Percentiles rank a stretch among this genome's conserved stretches.
Evolutionary conservation across 2,329 filamentous ascomycete species (phyloP).

Genomic region (Epichloe baconii): DNA sequence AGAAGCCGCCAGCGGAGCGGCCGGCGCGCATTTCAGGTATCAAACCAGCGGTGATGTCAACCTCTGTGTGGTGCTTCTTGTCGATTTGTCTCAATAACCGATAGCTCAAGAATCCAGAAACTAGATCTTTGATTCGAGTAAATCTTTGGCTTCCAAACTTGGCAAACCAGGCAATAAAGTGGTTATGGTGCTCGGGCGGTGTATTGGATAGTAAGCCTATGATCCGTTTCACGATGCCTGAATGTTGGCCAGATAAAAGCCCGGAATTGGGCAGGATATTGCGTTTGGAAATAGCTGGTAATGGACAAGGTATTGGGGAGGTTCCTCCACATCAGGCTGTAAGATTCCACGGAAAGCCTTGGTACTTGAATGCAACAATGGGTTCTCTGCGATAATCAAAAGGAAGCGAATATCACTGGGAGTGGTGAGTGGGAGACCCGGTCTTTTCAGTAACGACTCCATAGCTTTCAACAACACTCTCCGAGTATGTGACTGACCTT

Average conservation of each 20-base stretch:
- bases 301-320: background rate
- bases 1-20: conserved; percentile 43
- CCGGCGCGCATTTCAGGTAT: conserved; percentile 60
- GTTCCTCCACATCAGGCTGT: conserved; percentile 15
- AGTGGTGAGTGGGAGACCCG: conserved; percentile 53
- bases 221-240: conserved; percentile 73
- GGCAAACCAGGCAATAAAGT: conserved; percentile 67
- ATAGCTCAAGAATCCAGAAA: conserved; percentile 69
- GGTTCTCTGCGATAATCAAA: conserved; percentile 67
- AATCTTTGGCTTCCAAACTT: conserved; percentile 56
- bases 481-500: conserved; percentile 56
- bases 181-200: conserved; percentile 60
- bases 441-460: conserved; percentile 68
- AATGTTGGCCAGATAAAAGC: conserved; percentile 52
- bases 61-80: conserved; percentile 45
- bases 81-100: conserved; percentile 59
- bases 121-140: conserved; percentile 59
- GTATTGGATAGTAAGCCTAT: conserved; percentile 69
- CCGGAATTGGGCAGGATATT: conserved; percentile 21
- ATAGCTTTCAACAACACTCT: conserved; percentile 62
- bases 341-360: conserved; percentile 28
- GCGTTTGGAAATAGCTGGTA: background rate
- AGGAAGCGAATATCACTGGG: conserved; percentile 65
- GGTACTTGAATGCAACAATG: conserved; percentile 46
- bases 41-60: conserved; percentile 52